Conservation (phyloP, 495 filamentous ascomycete species). For the Elasticomyces elasticus region DNA sequence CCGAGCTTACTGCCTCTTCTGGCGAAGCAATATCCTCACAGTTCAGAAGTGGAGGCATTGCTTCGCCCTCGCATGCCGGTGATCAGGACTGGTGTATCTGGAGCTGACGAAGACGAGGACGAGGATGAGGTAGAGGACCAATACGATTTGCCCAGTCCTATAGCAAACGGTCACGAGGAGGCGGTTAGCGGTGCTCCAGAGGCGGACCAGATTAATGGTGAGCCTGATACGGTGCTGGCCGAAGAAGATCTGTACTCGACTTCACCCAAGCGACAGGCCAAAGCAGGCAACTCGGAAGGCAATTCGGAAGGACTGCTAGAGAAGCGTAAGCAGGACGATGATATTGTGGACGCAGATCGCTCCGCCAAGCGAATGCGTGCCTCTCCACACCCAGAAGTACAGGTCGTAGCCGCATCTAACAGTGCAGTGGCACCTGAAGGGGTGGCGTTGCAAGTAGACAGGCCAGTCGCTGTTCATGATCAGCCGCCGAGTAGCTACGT, state of each 20-base stretch:
- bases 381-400: not conserved
- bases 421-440: not conserved
- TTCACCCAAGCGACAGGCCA: not conserved
- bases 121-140: conserved; percentile 18
- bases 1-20: conserved; percentile 71
- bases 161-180: not conserved
- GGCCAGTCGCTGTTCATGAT: not conserved
- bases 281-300: not conserved
- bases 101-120: conserved; percentile 11
- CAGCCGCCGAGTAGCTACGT: conserved; percentile 11
- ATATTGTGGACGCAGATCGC: not conserved
- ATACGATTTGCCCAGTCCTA: conserved; percentile 5
- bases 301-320: not conserved
- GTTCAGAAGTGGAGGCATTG: conserved; percentile 59
- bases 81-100: conserved; percentile 25
- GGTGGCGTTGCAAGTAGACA: not conserved
- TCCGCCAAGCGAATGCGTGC: conserved; percentile 8
- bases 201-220: not conserved
- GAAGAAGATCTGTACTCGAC: conserved; percentile 5
- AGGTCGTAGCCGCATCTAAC: not conserved
- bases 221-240: not conserved
- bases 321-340: conserved; percentile 2
- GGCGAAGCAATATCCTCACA: conserved; percentile 46
- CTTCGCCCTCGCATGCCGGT: conserved; percentile 57
- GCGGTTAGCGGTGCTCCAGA: not conserved